Base-by-base conservation (phyloP, 139 green algal genomes). In the Yamagishiella unicocca region DNA sequence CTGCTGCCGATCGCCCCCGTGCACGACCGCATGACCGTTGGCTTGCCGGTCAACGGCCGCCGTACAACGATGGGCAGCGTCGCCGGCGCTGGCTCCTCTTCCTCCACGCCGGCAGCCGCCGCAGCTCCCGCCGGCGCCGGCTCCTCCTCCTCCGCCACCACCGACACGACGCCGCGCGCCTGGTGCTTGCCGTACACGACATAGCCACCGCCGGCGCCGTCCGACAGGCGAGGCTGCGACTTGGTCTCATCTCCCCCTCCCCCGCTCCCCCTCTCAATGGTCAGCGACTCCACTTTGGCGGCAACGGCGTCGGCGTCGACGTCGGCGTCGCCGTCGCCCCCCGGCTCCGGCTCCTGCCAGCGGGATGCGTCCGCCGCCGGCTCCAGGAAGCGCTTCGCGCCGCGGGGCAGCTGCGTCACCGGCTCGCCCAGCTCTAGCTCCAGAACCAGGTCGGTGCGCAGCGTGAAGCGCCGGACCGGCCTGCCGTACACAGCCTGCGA, bases 11-110 rank as follows among this genome's bases (percentile, higher is more conserved):
- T n/a, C 27, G 43, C 43, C 0, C 78, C 78, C 19, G 61, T 64
- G 78, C 61, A 64, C 17, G 78, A 43, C 38, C 78, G 78, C 78
- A 85, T 85, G 33, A 75, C 42, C n/a, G 78, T 75, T 2, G 77
- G 77, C 55, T 84, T 80, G 72, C 72, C 29, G 77, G 27, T 43
- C 24, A 4, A 0, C 0, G 9, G 38, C 27, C 45, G 77, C 38
- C 55, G 58, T 1, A 84, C 37, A 6, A 73, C 27, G 3, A 84
- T 58, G 0, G 55, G 55, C 35, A 58, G 25, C 27, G n/a, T 19
- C 37, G 24, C 9, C 70, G 38, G 9, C 29, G 70, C 9, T 2
- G 62, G 7, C 8, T 21, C n/a, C n/a, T n/a, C n/a, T n/a, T n/a
- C n/a, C 40, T 38, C 40, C 40, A 12, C 40, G 19, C 3, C 70